Evolutionary conservation across 202 grass and related monocot genomes (phyloP), one percentile per base, ranked within the genome.

Genomic region (Alloteropsis angusta): DNA sequence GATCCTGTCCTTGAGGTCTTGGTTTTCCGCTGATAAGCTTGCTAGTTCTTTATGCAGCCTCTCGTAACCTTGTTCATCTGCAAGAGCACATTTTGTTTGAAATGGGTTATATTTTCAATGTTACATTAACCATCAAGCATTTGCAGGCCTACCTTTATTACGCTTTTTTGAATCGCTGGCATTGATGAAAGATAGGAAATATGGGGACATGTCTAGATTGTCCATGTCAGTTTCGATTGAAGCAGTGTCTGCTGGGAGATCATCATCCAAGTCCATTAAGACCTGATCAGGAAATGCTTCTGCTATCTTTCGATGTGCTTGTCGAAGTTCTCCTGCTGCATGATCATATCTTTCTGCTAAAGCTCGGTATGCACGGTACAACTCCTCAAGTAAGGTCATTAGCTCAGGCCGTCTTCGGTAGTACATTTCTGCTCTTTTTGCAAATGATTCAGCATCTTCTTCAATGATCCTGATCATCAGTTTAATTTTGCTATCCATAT

Each of bases 361-460:
- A 65, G 90, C 87, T 54, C 90, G 90, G 76, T 93, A 99, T 75
- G 85, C 96, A 70, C 90, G 83, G 76, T 96, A 93, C 63, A 99
- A 80, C 69, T 99, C 92, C 80, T 99, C 96, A 75, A 99, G 90
- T 71, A 99, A 80, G 72, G 82, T 75, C 92, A 88, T 91, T 18
- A 99, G 74, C 69, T 91, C 93, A 57, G 96, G 96, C 14, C 96
- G 88, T 32, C 91, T 86, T 82, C 82, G 91, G 78, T 99, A 99
- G 90, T 91, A 96, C 96, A 99, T 99, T 87, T 99, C 96, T 21
- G 96, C 96, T 85, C 88, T 88, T 79, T 96, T 93, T 71, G 96
- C 92, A 52, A 99, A 99, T 45, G 96, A 96, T 65, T 96, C 96
- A 16, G 92, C 96, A 71, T 91, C 96, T 79, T 90, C 90, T 89